Evolutionary conservation across 257 asterid genomes (phyloP), one percentile per base, ranked within the genome.

Genomic region (Solanum ossicruentum): DNA sequence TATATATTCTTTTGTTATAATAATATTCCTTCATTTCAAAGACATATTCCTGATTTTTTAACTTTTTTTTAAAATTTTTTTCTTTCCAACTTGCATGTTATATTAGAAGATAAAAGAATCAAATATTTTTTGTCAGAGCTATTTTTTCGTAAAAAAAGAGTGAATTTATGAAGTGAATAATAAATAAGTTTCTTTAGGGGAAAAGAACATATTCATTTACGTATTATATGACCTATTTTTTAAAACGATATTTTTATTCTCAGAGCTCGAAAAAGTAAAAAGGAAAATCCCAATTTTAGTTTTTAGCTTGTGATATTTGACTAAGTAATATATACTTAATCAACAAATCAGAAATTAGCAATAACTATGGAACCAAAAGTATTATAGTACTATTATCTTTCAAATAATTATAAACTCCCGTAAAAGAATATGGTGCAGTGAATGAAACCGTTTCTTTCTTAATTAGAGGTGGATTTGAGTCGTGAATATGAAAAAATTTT

Each of bases 161-260:
- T 8, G 3, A 77, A 4, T 18, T 39, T 39, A 26, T 26, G 47
- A 8, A 51, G 47, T 23, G 63, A 77, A 77, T 52, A 77, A 28
- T 73, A 73, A 12, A 45, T 7, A 28, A 7, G 18, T 28, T 28
- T 66, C 72, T 28, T 28, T 43, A 72, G 4, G 21, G 18, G 21
- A 39, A 43, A 72, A n/a, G 18, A 11, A 45, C 1, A 72, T 45
- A 72, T 72, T 57, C n/a, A 20, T 58, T 58, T 58, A 0, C 13
- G 5, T 20, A 58, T 5, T 20, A 2, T 20, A 20, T 8, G 26
- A 57, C 13, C 9, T 57, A 57, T 57, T 4, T 57, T 4, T 57
- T 1, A 9, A 0, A 20, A 3, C 10, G 1, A 0, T 0, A 0
- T 3, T 57, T 57, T 57, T 2, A 57, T 57, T 20, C 9, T n/a